These are phyloP conservation scores for Elaphomyces granulatus DNA, from an alignment of 495 filamentous ascomycete genomes.

Conservation along the genomic window DNA sequence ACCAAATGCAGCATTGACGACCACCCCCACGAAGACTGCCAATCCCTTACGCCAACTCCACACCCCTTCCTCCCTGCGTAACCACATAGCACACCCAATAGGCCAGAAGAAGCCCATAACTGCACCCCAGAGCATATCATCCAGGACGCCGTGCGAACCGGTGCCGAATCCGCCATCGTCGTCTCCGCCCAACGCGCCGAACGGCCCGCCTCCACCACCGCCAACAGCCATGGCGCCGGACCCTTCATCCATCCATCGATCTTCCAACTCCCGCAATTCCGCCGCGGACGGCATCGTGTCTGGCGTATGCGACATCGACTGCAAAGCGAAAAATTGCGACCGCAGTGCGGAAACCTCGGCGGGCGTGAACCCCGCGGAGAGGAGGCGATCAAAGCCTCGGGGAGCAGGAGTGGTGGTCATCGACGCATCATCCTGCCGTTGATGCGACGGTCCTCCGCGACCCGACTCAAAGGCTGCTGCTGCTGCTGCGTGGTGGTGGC, in stretches of 20 bases:
- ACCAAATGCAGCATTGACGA: conserved; percentile 60
- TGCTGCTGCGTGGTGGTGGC: not conserved
- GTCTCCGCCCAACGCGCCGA: conserved; percentile 27
- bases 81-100: conserved; percentile 67
- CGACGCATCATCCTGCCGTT: conserved; percentile 3
- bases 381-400: conserved; percentile 77
- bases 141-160: conserved; percentile 40
- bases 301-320: conserved; percentile 61
- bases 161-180: conserved; percentile 37
- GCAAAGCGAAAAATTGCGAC: conserved; percentile 69
- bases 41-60: conserved; percentile 71
- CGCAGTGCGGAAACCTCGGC: conserved; percentile 70
- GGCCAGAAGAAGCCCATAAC: conserved; percentile 93
- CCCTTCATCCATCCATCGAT: conserved; percentile 81
- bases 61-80: conserved; percentile 76
- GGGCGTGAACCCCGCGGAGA: conserved; percentile 62
- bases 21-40: conserved; percentile 66
- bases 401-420: conserved; percentile 45
- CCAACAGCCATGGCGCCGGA: conserved; percentile 27
- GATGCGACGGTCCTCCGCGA: conserved; percentile 1
- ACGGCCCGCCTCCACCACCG: conserved; percentile 17
- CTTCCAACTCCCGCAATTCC: conserved; percentile 55
- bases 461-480: conserved; percentile 1
- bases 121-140: conserved; percentile 79
- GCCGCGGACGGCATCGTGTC: conserved; percentile 65